A percentile compares a stretch with the other conserved stretches of the same genome.
phyloP scores from a whole-genome alignment of 805 yeast species.

The Peterozyma toletana region DNA sequence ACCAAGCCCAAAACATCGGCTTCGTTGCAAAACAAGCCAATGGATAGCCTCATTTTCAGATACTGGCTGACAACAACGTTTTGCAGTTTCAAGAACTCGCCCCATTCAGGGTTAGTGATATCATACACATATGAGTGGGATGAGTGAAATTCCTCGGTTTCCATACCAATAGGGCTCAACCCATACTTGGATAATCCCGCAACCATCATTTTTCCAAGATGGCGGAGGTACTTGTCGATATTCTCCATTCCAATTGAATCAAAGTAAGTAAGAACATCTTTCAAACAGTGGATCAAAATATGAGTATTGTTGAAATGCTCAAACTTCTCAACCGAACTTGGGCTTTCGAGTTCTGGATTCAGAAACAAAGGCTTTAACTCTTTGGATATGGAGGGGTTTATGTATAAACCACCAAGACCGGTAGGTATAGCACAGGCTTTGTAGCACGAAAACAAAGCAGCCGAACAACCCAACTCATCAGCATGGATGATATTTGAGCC shows the following conservation, averaged over 20 bases:
- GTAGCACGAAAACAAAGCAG: constrained; percentile 3
- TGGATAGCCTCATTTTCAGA: background rate
- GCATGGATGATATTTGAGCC: constrained; percentile 7
- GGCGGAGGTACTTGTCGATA: background rate
- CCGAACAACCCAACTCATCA: constrained; percentile 3
- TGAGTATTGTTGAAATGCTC: constrained; percentile 18
- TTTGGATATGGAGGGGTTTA: background rate
- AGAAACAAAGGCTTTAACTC: constrained; percentile 15
- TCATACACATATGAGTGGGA: constrained; percentile 2
- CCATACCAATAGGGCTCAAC: background rate
- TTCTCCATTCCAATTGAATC: background rate
- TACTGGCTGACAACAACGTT: background rate
- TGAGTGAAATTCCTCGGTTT: background rate
- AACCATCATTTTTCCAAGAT: background rate
- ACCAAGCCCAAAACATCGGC: background rate
- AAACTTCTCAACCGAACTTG: constrained; percentile 24
- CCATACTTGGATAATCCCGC: background rate
- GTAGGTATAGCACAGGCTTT: constrained; percentile 5
- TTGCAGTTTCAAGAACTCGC: background rate
- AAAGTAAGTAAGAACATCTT: background rate
- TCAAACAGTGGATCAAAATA: constrained; percentile 5
- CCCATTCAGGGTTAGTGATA: constrained; percentile 2
- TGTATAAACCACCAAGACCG: constrained; percentile 13
- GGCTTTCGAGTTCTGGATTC: constrained; percentile 16
- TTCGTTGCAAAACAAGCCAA: constrained; percentile 1